Percentiles rank a stretch among this genome's conserved stretches.
Evolutionary conservation across 129 eudicot genomes (phyloP).

Genomic region (Saposhnikovia divaricata): DNA sequence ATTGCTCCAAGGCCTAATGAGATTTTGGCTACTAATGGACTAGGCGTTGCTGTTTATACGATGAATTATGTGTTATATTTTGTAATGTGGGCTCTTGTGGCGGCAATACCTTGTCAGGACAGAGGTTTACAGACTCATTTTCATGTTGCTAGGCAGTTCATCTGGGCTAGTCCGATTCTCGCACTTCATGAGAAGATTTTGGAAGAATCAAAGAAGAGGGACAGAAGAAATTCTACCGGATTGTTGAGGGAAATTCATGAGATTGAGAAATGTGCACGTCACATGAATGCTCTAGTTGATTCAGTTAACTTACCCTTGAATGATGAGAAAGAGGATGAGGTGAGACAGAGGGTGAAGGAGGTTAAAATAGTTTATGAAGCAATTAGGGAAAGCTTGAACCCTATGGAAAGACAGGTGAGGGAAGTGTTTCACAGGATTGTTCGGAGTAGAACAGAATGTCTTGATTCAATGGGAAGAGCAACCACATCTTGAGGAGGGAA

Average conservation of each 20-base stretch:
- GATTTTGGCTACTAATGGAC: conserved; percentile 32
- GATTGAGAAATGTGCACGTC: conserved; percentile 32
- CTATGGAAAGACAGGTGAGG: conserved; percentile 39
- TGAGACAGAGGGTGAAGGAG: conserved; percentile 26
- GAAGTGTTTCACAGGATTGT: conserved; percentile 50
- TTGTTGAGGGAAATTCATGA: conserved; percentile 47
- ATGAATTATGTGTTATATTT: conserved; percentile 38
- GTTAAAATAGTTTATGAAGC: conserved; percentile 21
- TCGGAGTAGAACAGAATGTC: conserved; percentile 37
- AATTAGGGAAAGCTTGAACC: conserved; percentile 34
- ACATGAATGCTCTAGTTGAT: conserved; percentile 28
- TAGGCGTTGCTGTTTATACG: conserved; percentile 30
- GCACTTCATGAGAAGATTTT: conserved; percentile 43
- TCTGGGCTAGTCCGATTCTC: conserved; percentile 31
- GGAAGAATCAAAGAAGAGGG: conserved; percentile 48
- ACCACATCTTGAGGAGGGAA: conserved; percentile 12
- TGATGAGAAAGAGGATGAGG: conserved; percentile 33
- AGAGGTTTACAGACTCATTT: conserved; percentile 45
- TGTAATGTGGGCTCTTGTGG: conserved; percentile 51
- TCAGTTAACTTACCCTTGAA: conserved; percentile 30
- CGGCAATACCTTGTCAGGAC: conserved; percentile 59
- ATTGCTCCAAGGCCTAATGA: conserved; percentile 33
- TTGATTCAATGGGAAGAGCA: conserved; percentile 26
- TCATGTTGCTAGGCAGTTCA: conserved; percentile 22
- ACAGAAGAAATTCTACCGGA: conserved; percentile 34